Base-by-base conservation (phyloP, 495 filamentous ascomycete genomes). In the Penicillium subrubescens region DNA sequence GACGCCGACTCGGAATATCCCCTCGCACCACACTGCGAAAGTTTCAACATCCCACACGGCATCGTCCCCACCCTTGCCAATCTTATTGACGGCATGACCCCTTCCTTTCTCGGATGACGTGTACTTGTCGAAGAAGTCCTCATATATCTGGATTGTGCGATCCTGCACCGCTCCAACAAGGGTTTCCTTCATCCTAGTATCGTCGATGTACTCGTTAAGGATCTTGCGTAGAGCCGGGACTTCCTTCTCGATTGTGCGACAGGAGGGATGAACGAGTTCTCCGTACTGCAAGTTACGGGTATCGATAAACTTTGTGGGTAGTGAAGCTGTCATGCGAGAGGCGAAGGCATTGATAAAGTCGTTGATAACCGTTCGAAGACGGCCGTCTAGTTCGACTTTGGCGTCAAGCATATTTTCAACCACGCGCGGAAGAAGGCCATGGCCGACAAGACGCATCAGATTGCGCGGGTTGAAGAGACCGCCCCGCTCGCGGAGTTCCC, bases 351-450 rank as follows among this genome's bases (percentile, higher is more conserved):
- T 86, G 34, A 91, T 92, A 66, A 95, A 94, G 25, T 91, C 89
- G 55, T 89, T 90, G 67, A 97, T 95, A 15, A 89, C 87, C 23
- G 88, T 89, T 46, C 93, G 78, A 19, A 97, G 81, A 31, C 90
- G 79, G 19, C 89, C 90, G 64, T 97, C 93, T 2, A 97, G 78
- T 75, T 94, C 92, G 56, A 90, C 90, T 71, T 90, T 89, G 31
- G 90, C 91, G 72, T 93, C 91, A 12, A 89, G 77, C 86, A 89
- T 88, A 69, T 88, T 88, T 67, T 88, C 85, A 1, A 89, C 83
- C 11, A 89, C 87, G 34, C 81, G 83, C 0, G 87, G 86, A 50
- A 88, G 71, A 8, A 88, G 82, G 8, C 82, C 82, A 23, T 85
- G 82, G 21, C 86, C 87, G 46, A 89, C 84, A 6, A 88, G 76